A percentile compares a stretch with the other conserved stretches of the same genome.
These are phyloP conservation scores for Pittosporum tobira DNA, from an alignment of 129 eudicot genomes.

Conservation along the genomic window DNA sequence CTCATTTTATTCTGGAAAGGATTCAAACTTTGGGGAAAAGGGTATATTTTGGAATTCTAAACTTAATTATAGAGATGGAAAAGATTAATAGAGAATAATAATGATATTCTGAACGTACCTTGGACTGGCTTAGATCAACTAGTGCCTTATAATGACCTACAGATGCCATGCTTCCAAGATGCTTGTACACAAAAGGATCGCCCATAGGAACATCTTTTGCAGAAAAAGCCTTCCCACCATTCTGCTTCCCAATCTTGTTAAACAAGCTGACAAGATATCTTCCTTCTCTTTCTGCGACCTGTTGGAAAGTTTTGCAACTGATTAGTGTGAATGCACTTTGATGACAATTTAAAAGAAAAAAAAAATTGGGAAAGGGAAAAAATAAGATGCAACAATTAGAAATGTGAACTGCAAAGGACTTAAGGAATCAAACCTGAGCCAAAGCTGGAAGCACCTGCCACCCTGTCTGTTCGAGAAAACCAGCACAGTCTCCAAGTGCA, in stretches of 20 bases:
- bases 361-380: too few relatives aligned
- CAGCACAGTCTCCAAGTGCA: conserved; percentile 96
- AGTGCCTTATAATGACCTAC: conserved; percentile 91
- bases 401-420: not conserved
- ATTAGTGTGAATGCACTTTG: not conserved
- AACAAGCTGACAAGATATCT: conserved; percentile 64
- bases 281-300: conserved; percentile 97
- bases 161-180: conserved; percentile 97
- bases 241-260: conserved; percentile 55
- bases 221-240: conserved; percentile 60
- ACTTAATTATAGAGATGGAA: too few relatives aligned
- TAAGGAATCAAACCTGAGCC: conserved; percentile 66
- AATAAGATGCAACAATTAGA: not conserved
- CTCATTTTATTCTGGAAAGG: too few relatives aligned
- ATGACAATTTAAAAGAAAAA: not conserved
- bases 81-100: too few relatives aligned
- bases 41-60: not conserved
- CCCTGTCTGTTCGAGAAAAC: conserved; percentile 84
- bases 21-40: not conserved
- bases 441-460: conserved; percentile 87
- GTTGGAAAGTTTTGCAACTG: conserved; percentile 9
- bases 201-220: conserved; percentile 52
- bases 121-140: conserved; percentile 74
- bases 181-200: conserved; percentile 85
- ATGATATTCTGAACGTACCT: conserved; percentile 29